phyloP scores from a whole-genome alignment of 164 flowering plant genomes.

The Umbilicus rupestris region DNA sequence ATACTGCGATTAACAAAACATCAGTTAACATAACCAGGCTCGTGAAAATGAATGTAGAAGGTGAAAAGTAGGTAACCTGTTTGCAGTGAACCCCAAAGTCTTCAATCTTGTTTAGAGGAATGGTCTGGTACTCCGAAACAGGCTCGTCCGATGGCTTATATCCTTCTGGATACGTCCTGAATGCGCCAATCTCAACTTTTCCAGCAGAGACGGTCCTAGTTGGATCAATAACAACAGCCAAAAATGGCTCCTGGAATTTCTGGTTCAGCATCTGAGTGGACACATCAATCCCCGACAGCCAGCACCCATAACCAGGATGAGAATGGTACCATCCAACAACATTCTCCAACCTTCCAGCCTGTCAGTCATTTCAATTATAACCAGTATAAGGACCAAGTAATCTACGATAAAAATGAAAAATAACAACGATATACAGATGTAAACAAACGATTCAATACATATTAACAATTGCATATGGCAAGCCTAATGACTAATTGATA shows the following conservation, averaged over 20 bases:
- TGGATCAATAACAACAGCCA: constrained; percentile 96
- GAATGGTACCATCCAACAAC: constrained; percentile 99
- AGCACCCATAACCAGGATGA: constrained; percentile 98
- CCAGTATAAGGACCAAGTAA: background rate
- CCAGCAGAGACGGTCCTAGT: constrained; percentile 97
- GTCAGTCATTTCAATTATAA: constrained; percentile 4
- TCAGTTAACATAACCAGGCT: constrained; percentile 1
- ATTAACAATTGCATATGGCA: too few relatives aligned
- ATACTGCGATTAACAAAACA: constrained; percentile 43
- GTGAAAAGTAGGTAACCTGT: constrained; percentile 40
- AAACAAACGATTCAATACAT: too few relatives aligned
- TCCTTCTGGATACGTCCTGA: constrained; percentile 87
- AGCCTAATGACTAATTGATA: too few relatives aligned
- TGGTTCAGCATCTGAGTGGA: constrained; percentile 95
- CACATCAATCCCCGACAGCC: constrained; percentile 97
- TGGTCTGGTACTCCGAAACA: constrained; percentile 94
- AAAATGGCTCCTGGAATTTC: constrained; percentile 88
- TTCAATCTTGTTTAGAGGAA: constrained; percentile 93
- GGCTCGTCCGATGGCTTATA: constrained; percentile 93
- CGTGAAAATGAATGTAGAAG: background rate
- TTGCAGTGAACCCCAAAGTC: constrained; percentile 99
- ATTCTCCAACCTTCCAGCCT: constrained; percentile 95
- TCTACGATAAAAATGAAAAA: too few relatives aligned
- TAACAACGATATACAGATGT: too few relatives aligned
- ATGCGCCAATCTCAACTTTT: constrained; percentile 97